Conservation (phyloP, 2,329 filamentous ascomycete genomes). For the Talaromyces sp. region DNA sequence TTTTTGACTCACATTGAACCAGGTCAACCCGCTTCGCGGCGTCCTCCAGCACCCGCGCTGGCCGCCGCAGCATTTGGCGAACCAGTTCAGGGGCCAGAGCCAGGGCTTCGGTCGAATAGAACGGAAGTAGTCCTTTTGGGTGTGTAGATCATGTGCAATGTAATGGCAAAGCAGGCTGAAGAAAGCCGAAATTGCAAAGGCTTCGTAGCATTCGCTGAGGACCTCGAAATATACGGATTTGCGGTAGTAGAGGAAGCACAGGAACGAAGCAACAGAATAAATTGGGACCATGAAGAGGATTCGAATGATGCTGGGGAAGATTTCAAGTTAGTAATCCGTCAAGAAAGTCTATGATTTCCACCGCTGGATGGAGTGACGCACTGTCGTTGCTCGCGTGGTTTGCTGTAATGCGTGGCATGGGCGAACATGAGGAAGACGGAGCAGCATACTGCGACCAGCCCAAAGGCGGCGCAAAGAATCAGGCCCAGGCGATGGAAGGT, state of each 20-base stretch:
- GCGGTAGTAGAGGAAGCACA: constrained; percentile 68
- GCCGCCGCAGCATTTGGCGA: constrained; percentile 65
- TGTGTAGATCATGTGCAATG: constrained; percentile 68
- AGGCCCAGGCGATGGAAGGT: constrained; percentile 55
- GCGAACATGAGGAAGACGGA: constrained; percentile 51
- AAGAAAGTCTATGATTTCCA: not conserved
- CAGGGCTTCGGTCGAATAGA: constrained; percentile 63
- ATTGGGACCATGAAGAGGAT: constrained; percentile 85
- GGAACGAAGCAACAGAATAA: constrained; percentile 68
- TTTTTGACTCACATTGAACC: constrained; percentile 63
- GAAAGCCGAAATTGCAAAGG: constrained; percentile 82
- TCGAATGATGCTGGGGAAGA: constrained; percentile 63
- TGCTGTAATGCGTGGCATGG: constrained; percentile 57
- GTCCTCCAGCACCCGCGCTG: constrained; percentile 64
- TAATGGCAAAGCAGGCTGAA: constrained; percentile 80
- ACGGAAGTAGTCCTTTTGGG: constrained; percentile 78
- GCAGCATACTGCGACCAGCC: constrained; percentile 45
- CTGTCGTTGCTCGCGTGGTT: constrained; percentile 57
- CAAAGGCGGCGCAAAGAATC: constrained; percentile 49
- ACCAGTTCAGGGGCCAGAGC: constrained; percentile 68
- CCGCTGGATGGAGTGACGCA: constrained; percentile 25
- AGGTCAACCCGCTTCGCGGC: constrained; percentile 76
- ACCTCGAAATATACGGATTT: constrained; percentile 77
- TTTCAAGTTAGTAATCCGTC: not conserved
- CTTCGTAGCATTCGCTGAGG: constrained; percentile 79